Evolutionary conservation across 176 grass and related monocot genomes (phyloP).

Genomic region (Oryza meyeriana): DNA sequence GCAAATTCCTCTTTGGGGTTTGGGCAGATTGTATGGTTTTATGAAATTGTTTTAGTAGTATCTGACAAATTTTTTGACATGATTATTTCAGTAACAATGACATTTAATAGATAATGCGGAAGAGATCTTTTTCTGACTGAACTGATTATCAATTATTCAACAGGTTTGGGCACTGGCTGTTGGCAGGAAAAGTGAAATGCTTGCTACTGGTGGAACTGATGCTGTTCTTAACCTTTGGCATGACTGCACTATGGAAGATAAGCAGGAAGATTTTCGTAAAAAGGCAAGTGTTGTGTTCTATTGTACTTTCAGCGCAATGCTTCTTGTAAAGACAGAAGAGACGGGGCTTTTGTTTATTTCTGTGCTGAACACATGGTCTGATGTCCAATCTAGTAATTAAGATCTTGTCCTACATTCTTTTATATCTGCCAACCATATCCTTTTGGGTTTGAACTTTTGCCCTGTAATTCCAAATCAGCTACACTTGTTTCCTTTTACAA

Average conservation of each 20-base stretch:
- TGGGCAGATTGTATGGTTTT: neutral
- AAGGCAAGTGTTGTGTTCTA: constrained; percentile 45
- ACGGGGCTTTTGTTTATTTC: neutral
- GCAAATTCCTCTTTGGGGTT: neutral
- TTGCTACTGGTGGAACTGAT: constrained; percentile 90
- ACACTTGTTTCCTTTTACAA: neutral
- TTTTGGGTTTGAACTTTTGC: neutral
- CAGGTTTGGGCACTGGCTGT: constrained; percentile 86
- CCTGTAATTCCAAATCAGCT: neutral
- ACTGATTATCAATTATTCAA: constrained; percentile 12
- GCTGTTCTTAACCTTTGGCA: constrained; percentile 75
- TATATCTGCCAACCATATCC: neutral
- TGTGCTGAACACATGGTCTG: neutral
- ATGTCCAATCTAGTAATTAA: neutral
- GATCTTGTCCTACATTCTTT: neutral
- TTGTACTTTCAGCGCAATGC: constrained; percentile 3
- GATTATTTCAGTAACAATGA: neutral
- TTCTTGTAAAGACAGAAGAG: neutral
- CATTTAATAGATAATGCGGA: neutral
- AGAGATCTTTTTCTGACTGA: neutral
- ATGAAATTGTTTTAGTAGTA: neutral
- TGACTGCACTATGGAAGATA: constrained; percentile 79
- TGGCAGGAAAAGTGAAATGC: constrained; percentile 84
- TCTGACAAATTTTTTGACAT: neutral
- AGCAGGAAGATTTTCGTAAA: constrained; percentile 77